Evolutionary conservation across 129 eudicot species (phyloP), one percentile per base, ranked within the genome.

Genomic region (Oenanthe sinensis): DNA sequence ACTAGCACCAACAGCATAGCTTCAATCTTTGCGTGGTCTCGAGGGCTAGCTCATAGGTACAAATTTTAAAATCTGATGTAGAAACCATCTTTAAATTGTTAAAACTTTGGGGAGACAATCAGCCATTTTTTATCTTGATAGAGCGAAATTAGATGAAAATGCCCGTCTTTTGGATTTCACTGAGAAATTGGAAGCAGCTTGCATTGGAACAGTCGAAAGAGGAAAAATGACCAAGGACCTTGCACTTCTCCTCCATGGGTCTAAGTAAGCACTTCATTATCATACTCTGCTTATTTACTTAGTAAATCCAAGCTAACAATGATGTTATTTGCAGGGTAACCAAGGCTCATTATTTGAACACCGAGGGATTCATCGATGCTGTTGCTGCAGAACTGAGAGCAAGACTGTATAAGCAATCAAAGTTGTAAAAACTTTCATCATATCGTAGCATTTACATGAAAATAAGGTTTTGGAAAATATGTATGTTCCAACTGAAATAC

Each of bases 221-320:
- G 92, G 97, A 70, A 93, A 91, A 80, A 93, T 93, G 98, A 93
- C 98, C 76, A 93, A 93, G 89, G 98, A 91, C 85, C 98, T 93
- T 86, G 96, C 98, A 71, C 89, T 93, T 80, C 85, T 91, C 74
- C 81, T 91, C 84, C 94, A 93, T 74, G 98, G 97, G 40, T 82
- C 94, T 77, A 89, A 89, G 98, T 90, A 77, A 77, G 84, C 75
- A 43, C 19, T 68, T 77, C 67, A 14, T 28, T 5, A 12, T 22
- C 60, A 30, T 30, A 33, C 72, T 28, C 42, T 67, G 22, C 43
- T 67, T 67, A 67, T 67, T 30, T 67, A 62, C 20, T 12, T 74
- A 22, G 30, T 4, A 26, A 55, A 43, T 80, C 42, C 13, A 74
- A 42, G 28, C 4, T 44, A 67, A 46, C 6, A n/a, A 20, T 26